Conservation (phyloP, 768 basidiomycete genomes). For the Leucosporidium creatinivorum region DNA sequence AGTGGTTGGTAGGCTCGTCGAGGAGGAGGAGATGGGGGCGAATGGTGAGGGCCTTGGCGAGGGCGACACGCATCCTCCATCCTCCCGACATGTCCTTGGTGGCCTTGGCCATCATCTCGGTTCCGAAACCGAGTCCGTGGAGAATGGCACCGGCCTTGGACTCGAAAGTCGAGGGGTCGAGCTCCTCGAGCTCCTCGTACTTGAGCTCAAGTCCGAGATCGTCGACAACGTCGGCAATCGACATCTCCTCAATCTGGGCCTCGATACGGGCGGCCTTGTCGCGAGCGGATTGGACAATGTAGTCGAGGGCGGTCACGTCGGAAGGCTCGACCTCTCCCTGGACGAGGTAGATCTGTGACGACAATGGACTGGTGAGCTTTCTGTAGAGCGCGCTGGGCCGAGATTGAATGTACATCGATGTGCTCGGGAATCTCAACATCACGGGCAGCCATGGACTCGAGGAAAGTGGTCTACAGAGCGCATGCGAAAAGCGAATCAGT, state of each 20-base stretch:
- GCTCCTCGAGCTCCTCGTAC: conserved; percentile 93
- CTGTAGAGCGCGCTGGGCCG: not conserved
- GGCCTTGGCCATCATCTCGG: conserved; percentile 86
- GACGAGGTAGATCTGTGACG: conserved; percentile 74
- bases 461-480: conserved; percentile 70
- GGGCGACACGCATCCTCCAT: conserved; percentile 97
- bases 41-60: conserved; percentile 89
- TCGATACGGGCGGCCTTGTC: conserved; percentile 91
- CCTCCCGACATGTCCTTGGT: conserved; percentile 99
- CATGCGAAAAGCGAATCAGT: not conserved
- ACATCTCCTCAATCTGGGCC: conserved; percentile 85
- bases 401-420: conserved; percentile 55
- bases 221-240: conserved; percentile 79
- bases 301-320: conserved; percentile 92
- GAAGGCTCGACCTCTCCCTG: conserved; percentile 92
- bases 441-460: conserved; percentile 88
- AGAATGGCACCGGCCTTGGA: conserved; percentile 90
- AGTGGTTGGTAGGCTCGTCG: conserved; percentile 56
- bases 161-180: conserved; percentile 93
- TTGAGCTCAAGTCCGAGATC: conserved; percentile 77
- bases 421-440: conserved; percentile 91
- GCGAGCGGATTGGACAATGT: conserved; percentile 84
- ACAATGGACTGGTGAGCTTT: not conserved
- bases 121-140: conserved; percentile 91
- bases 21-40: conserved; percentile 92